These are phyloP conservation scores for Luffa acutangula DNA, from an alignment of 306 rosid genomes.

Conservation along the genomic window DNA sequence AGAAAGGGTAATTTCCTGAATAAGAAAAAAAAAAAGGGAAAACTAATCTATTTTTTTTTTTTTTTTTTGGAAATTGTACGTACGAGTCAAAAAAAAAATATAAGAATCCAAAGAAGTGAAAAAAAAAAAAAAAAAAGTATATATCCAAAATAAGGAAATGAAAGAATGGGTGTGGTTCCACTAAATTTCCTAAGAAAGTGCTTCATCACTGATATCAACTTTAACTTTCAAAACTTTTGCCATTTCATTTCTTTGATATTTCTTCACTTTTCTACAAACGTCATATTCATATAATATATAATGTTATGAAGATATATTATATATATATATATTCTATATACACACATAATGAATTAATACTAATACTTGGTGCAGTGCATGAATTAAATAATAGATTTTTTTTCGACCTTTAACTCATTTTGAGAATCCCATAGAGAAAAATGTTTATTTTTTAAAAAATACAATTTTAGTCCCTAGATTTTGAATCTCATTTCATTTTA, in stretches of 20 bases:
- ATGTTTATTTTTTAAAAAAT: too few relatives aligned
- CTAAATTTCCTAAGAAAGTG: constrained; percentile 5
- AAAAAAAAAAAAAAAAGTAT: not conserved
- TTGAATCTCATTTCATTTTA: too few relatives aligned
- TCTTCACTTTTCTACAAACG: not conserved
- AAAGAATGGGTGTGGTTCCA: constrained; percentile 2
- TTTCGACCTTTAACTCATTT: too few relatives aligned
- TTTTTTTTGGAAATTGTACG: not conserved
- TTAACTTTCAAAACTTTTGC: not conserved
- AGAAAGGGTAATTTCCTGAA: not conserved
- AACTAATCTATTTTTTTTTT: not conserved
- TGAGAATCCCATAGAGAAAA: too few relatives aligned
- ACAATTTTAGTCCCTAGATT: too few relatives aligned
- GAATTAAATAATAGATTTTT: too few relatives aligned
- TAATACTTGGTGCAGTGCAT: too few relatives aligned
- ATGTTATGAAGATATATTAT: not conserved
- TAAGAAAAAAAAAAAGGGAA: not conserved
- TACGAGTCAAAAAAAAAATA: not conserved
- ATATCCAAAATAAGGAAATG: not conserved
- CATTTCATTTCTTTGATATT: constrained; percentile 3
- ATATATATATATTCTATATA: too few relatives aligned
- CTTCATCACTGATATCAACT: not conserved
- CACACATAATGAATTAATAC: too few relatives aligned
- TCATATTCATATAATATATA: not conserved
- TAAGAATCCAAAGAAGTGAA: not conserved